Conservation (phyloP, 2,329 filamentous ascomycete species). For the Mycocentrospora acerina region DNA sequence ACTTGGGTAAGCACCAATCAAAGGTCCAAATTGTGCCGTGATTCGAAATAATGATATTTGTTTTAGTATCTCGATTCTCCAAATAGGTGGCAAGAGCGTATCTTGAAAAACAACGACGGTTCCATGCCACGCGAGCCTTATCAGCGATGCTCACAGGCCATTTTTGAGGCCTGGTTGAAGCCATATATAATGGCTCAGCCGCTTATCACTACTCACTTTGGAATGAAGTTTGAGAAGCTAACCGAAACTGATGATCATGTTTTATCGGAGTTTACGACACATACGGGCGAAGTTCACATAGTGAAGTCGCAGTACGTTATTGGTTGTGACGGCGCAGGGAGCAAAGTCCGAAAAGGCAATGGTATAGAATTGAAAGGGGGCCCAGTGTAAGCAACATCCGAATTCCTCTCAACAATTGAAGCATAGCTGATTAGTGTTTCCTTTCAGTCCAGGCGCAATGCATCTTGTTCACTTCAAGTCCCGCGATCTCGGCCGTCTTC, state of each 20-base stretch:
- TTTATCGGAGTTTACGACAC: conserved; percentile 16
- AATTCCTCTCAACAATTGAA: too few relatives aligned
- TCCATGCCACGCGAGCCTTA: conserved; percentile 17
- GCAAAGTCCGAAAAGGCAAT: conserved; percentile 22
- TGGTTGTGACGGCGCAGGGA: conserved; percentile 32
- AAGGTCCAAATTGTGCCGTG: too few relatives aligned
- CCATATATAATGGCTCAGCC: neutral
- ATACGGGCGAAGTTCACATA: conserved; percentile 13
- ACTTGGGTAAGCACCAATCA: conserved; percentile 7
- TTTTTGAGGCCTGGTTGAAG: conserved; percentile 5
- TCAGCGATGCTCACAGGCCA: conserved; percentile 3
- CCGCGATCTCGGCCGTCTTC: conserved; percentile 22
- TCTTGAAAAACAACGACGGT: conserved; percentile 35
- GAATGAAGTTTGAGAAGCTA: conserved; percentile 23
- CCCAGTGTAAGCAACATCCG: conserved; percentile 18
- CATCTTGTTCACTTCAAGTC: conserved; percentile 39
- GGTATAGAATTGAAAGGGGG: conserved; percentile 26
- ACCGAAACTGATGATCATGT: conserved; percentile 15
- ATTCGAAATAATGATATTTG: too few relatives aligned
- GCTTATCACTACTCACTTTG: conserved; percentile 22
- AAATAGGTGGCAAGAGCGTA: conserved; percentile 18
- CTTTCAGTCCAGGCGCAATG: conserved; percentile 14
- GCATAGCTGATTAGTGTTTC: too few relatives aligned
- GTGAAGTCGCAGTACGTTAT: conserved; percentile 27
- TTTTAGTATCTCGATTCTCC: conserved; percentile 4